Evolutionary conservation across 2,329 filamentous ascomycete genomes (phyloP), one percentile per base, ranked within the genome.

Genomic region (Endothia cerciana): DNA sequence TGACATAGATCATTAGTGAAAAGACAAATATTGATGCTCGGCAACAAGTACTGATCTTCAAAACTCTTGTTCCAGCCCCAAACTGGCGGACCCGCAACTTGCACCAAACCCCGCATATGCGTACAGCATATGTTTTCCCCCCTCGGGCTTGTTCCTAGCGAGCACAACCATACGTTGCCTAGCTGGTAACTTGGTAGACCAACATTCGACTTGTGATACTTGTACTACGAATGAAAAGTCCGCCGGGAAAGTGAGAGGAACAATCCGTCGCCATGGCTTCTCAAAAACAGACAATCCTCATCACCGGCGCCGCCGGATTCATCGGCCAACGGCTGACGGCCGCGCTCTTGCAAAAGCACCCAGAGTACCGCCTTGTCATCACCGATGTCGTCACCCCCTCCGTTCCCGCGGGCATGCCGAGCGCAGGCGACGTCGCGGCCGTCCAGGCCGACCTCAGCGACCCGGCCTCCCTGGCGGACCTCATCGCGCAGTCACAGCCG

Each of bases 301-400:
- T 90, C 71, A 90, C 87, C 11, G 87, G 88, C 5, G 87, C 82
- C 8, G 84, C 84, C 55, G 88, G 88, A 66, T 89, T 90, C 77
- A 84, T 90, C 65, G 87, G 87, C 72, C 87, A 89, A 73, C 80
- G 85, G 55, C 81, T 90, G 30, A 82, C 86, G 2, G 79, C 80
- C 60, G 82, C 85, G 43, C 80, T 90, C 3, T 77, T 89, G 40
- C 77, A 81, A 22, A 73, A 74, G 0, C 72, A 73, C 0, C 68
- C 72, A 1, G 73, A 70, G 38, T 63, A 80, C 25, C 77, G 81
- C 63, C 75, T 90, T 60, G 81, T 82, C 58, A 77, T 89, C 55
- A 87, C 84, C 13, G 87, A 90, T 70, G 38, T 68, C 22, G 56
- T 65, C 13, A 55, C 60, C 15, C 66, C 66, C 1, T 3, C 55